phyloP scores from a whole-genome alignment of 163 green algal genomes.

The Scenedesmus sp. region DNA sequence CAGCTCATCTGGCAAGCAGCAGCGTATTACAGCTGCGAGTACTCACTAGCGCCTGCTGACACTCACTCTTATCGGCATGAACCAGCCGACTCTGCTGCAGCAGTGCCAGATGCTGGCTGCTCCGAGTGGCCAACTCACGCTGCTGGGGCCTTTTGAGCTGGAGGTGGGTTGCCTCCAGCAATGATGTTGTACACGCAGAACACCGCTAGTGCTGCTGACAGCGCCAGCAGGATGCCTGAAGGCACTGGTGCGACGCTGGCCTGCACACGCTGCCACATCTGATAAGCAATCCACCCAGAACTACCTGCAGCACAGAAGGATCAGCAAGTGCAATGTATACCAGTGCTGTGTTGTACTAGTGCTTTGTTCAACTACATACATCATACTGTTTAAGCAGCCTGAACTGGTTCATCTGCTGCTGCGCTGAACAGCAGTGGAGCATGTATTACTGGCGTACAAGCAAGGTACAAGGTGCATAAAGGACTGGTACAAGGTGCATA shows the following conservation, averaged over 20 bases:
- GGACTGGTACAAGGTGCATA: not conserved
- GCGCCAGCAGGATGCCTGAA: constrained; percentile 57
- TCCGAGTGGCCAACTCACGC: not conserved
- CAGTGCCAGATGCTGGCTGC: not conserved
- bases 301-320: constrained; percentile 12
- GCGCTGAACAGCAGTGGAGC: too few relatives aligned
- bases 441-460: too few relatives aligned
- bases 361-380: too few relatives aligned
- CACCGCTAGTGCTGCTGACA: constrained; percentile 60
- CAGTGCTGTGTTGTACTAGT: too few relatives aligned
- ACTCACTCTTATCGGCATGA: not conserved
- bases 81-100: not conserved
- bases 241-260: constrained; percentile 36
- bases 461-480: not conserved
- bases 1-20: not conserved
- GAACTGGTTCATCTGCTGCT: too few relatives aligned
- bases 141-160: constrained; percentile 46
- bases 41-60: not conserved
- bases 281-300: constrained; percentile 36
- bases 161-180: constrained; percentile 83
- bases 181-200: constrained; percentile 86
- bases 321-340: not conserved
- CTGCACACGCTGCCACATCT: constrained; percentile 49
- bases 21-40: constrained; percentile 27
- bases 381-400: too few relatives aligned